Base-by-base conservation (phyloP, 192 early-diverging fungal species). In the Oehlia diaphana region DNA sequence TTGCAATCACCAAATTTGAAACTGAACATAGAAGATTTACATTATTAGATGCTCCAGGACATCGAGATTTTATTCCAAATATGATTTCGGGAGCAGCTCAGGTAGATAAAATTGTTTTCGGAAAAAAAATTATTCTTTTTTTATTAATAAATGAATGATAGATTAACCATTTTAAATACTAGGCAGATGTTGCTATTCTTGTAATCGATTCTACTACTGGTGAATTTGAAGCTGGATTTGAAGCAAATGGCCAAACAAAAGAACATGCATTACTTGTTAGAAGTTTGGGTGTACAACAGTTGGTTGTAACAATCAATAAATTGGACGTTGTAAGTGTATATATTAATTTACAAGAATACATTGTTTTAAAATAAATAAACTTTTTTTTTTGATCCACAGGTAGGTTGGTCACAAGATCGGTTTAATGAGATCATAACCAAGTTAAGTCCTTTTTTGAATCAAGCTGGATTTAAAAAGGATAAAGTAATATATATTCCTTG, bases 31-130 rank as follows among this genome's bases (percentile, higher is more conserved):
- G 92, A 26, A 83, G 86, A 42, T 97, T 97, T 77, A 98, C 96
- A 7, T 76, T 99, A 14, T 81, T 99, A 79, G 98, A 99, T 82
- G 95, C 97, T 3, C 98, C 98, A 3, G 98, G 98, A 4, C 98
- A 99, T 81, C 88, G 94, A 28, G 98, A 99, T 85, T 99, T 99
- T 84, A 93, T 99, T 70, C 97, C 98, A n/a, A 96, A 97, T 82
- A 99, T 99, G 97, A 98, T 99, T 79, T 93, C 93, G 3, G 98
- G 98, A 7, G 95, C 98, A 6, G 84, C 90, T 35, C 95, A 96
- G 73, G 91, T 92, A 83, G 4, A 37, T 12, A 33, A 70, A 23
- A 65, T 28, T 31, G 7, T 33, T 16, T 16, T 10, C 4, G 3
- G 35, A 37, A 37, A 37, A 4, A 37, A 4, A 37, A 37, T 4